These are phyloP conservation scores for Kodamaea sp. DNA, from an alignment of 1,139 yeast genomes.

Conservation along the genomic window DNA sequence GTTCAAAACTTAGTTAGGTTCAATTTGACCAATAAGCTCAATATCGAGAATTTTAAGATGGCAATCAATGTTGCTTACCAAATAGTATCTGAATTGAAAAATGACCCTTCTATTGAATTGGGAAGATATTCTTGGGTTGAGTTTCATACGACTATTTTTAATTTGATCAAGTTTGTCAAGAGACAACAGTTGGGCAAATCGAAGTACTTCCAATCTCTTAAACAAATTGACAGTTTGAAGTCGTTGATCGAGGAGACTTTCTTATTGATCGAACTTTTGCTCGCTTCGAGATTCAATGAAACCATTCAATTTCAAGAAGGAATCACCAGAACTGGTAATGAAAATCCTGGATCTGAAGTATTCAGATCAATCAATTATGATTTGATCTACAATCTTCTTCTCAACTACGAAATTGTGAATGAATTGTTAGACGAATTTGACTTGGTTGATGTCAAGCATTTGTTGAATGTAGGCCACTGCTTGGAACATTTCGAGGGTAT, in stretches of 20 bases:
- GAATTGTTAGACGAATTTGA: constrained; percentile 13
- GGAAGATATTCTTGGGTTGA: constrained; percentile 31
- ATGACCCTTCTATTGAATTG: constrained; percentile 9
- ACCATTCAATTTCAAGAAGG: constrained; percentile 16
- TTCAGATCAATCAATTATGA: constrained; percentile 24
- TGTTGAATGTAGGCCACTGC: constrained; percentile 21
- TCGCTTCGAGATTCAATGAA: constrained; percentile 16
- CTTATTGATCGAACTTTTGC: constrained; percentile 23
- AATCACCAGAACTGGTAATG: constrained; percentile 6
- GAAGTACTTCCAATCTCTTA: constrained; percentile 18
- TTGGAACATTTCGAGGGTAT: constrained; percentile 20
- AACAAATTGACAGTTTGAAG: constrained; percentile 15
- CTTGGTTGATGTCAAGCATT: constrained; percentile 8
- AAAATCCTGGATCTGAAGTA: constrained; percentile 11
- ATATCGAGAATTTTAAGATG: constrained; percentile 31
- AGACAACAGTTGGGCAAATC: constrained; percentile 20
- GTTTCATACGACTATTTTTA: constrained; percentile 28
- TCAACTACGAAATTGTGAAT: constrained; percentile 27
- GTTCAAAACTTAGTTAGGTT: constrained; percentile 38
- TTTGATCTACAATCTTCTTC: constrained; percentile 33
- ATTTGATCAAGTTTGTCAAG: constrained; percentile 28
- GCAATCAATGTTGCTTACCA: constrained; percentile 26
- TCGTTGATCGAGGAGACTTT: constrained; percentile 30
- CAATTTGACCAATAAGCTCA: constrained; percentile 39
- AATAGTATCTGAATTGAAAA: constrained; percentile 17